Conservation (phyloP, 176 grass and related monocot genomes). For the Oryza punctata region DNA sequence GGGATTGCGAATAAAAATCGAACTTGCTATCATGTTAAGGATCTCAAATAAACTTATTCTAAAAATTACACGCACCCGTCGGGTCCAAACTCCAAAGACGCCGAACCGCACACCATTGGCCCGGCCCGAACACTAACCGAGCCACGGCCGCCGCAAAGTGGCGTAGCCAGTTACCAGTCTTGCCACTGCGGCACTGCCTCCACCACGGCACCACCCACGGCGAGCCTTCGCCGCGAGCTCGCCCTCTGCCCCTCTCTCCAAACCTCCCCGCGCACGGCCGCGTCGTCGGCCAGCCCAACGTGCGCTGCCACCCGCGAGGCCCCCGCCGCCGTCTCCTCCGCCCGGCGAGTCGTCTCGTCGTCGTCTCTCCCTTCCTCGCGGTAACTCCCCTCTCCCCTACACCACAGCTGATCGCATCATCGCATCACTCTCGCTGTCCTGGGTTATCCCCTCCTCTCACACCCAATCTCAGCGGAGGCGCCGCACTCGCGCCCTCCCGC, state of each 20-base stretch:
- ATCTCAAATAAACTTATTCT: too few relatives aligned
- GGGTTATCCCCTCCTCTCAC: not conserved
- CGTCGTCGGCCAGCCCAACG: not conserved
- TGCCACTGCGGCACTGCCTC: too few relatives aligned
- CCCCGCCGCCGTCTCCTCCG: not conserved
- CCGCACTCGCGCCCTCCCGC: not conserved
- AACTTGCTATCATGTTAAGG: too few relatives aligned
- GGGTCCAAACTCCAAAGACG: not conserved
- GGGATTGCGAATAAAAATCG: too few relatives aligned
- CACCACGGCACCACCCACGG: not conserved
- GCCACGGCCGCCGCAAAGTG: not conserved
- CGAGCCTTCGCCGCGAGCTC: not conserved
- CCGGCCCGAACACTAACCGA: not conserved
- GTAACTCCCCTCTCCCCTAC: not conserved
- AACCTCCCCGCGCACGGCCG: not conserved
- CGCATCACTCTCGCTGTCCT: not conserved
- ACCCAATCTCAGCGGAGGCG: not conserved
- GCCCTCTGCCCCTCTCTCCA: too few relatives aligned
- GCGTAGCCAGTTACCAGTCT: too few relatives aligned
- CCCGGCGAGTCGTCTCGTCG: slow-evolving; percentile 4
- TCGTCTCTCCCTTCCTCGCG: not conserved
- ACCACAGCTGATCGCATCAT: not conserved
- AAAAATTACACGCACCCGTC: too few relatives aligned
- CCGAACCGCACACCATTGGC: not conserved
- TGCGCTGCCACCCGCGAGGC: not conserved